Conservation (phyloP, 179 eudicot species). For the Silene coronaria region DNA sequence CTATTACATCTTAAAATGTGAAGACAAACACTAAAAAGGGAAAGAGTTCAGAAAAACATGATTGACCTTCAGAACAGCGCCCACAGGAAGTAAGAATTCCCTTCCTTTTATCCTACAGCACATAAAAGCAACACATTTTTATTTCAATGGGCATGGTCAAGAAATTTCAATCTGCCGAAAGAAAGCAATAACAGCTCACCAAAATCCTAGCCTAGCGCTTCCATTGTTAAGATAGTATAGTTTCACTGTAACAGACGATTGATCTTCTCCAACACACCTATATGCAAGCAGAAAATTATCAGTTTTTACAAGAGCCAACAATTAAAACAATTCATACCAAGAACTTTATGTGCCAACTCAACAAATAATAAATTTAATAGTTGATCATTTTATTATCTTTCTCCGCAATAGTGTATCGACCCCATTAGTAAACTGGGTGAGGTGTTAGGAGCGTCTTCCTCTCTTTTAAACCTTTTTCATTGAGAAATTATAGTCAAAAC, state of each 20-base stretch:
- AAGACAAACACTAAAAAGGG: neutral
- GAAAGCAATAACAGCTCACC: slow-evolving; percentile 47
- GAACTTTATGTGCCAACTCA: neutral
- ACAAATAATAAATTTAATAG: neutral
- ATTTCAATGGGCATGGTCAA: neutral
- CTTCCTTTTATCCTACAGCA: slow-evolving; percentile 64
- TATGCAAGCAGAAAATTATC: slow-evolving; percentile 14
- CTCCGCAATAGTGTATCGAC: neutral
- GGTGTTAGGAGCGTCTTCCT: neutral
- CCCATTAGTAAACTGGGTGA: neutral
- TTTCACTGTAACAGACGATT: slow-evolving; percentile 70
- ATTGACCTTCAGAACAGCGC: slow-evolving; percentile 72
- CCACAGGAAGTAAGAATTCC: slow-evolving; percentile 90
- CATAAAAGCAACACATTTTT: slow-evolving; percentile 1
- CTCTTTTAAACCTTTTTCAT: neutral
- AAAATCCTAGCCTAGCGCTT: slow-evolving; percentile 95
- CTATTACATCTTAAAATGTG: neutral
- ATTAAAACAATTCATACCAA: neutral
- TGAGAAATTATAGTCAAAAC: neutral
- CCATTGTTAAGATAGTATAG: slow-evolving; percentile 84
- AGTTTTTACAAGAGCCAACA: neutral
- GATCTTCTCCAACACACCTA: slow-evolving; percentile 95
- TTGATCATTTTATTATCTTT: neutral
- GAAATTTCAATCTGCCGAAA: neutral
- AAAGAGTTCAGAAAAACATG: neutral